phyloP scores from a whole-genome alignment of 345 rosid genomes.

The Syzygium aqueum region DNA sequence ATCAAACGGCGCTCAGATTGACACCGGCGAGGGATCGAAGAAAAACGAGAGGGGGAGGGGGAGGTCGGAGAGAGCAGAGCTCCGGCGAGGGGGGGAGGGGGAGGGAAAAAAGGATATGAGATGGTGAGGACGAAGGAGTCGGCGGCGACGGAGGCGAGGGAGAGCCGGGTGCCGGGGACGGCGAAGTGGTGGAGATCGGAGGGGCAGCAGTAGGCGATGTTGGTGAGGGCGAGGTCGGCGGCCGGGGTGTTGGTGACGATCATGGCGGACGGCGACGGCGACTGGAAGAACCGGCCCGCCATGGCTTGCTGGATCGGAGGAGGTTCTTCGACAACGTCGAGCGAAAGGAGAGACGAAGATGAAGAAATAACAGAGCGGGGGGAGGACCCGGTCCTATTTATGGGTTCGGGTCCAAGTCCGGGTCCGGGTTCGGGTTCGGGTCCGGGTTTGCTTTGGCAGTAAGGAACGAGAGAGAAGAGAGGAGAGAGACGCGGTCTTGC shows the following conservation, averaged over 20 bases:
- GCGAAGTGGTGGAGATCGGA: conserved; percentile 77
- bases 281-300: conserved; percentile 45
- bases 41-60: not conserved
- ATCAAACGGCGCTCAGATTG: not conserved
- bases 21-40: no score
- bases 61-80: not conserved
- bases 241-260: conserved; percentile 71
- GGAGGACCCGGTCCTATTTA: not conserved
- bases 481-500: no score
- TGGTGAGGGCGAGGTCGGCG: conserved; percentile 75
- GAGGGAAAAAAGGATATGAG: conserved; percentile 54
- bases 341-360: accelerated
- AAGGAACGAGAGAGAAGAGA: not conserved
- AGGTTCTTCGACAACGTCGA: not conserved
- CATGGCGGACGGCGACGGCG: conserved; percentile 32
- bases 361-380: not conserved
- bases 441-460: not conserved
- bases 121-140: conserved; percentile 63
- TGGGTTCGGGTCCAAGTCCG: not conserved
- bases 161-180: conserved; percentile 65
- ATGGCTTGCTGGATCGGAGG: conserved; percentile 7
- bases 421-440: not conserved
- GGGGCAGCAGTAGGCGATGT: conserved; percentile 79
- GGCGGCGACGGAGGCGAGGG: conserved; percentile 52
- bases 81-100: not conserved